A percentile compares a stretch with the other conserved stretches of the same genome.
phyloP scores from a whole-genome alignment of 441 rosid species.

The Gossypium davidsonii region DNA sequence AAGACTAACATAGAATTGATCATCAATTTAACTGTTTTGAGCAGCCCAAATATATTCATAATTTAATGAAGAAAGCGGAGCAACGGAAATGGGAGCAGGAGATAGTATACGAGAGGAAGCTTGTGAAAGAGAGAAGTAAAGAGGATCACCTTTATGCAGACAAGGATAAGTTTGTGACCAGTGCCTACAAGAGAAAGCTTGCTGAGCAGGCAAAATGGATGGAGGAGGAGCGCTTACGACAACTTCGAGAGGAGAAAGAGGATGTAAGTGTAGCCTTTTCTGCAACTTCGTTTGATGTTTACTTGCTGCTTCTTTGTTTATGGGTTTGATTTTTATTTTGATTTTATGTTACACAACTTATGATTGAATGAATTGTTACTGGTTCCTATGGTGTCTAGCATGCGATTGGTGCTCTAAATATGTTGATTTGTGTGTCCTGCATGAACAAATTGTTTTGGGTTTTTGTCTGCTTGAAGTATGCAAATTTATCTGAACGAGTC shows the following conservation, averaged over 20 bases:
- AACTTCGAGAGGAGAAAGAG: conserved; percentile 76
- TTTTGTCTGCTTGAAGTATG: not conserved
- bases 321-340: not conserved
- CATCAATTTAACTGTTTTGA: conserved; percentile 5
- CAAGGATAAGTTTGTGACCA: conserved; percentile 75
- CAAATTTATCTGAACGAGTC: not conserved
- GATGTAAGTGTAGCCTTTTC: conserved; percentile 53
- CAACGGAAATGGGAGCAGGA: conserved; percentile 67
- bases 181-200: conserved; percentile 74
- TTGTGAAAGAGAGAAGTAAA: conserved; percentile 74
- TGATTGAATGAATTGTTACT: not conserved
- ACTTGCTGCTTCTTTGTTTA: not conserved
- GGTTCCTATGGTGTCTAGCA: not conserved
- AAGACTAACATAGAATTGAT: not conserved
- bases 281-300: not conserved
- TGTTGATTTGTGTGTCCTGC: not conserved
- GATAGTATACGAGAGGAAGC: conserved; percentile 65
- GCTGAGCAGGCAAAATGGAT: conserved; percentile 83
- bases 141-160: conserved; percentile 85
- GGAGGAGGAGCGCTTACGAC: conserved; percentile 63
- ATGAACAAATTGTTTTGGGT: not conserved
- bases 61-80: conserved; percentile 61
- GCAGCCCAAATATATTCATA: conserved; percentile 72
- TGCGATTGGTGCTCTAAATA: not conserved
- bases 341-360: not conserved